Evolutionary conservation across 2,329 filamentous ascomycete genomes (phyloP).

Genomic region (Taxawa tesnikishii): DNA sequence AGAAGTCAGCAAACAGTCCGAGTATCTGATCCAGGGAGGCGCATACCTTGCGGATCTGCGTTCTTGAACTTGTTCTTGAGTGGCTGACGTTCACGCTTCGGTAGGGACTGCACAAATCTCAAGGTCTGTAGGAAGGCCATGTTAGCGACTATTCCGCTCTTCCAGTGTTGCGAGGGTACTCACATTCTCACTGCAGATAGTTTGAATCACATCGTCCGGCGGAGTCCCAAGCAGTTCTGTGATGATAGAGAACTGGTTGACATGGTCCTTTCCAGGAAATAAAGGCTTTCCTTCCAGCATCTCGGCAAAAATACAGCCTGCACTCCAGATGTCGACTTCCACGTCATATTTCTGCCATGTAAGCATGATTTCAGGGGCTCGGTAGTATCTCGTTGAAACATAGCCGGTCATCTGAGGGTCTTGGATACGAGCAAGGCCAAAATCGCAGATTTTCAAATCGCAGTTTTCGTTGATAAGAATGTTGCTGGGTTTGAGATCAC

Average conservation of each 20-base stretch:
- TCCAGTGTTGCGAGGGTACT: constrained; percentile 11
- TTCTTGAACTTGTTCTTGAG: constrained; percentile 87
- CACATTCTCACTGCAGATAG: constrained; percentile 95
- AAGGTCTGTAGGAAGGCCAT: constrained; percentile 52
- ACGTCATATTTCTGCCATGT: constrained; percentile 99
- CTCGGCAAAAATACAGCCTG: constrained; percentile 96
- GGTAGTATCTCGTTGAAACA: constrained; percentile 96
- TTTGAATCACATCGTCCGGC: constrained; percentile 96
- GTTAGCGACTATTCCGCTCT: too few relatives aligned
- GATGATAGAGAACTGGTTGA: constrained; percentile 99
- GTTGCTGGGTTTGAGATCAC: constrained; percentile 96
- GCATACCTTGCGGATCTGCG: constrained; percentile 69
- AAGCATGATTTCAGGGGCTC: constrained; percentile 98
- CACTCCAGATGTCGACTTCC: constrained; percentile 98
- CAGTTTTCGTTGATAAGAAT: constrained; percentile 99
- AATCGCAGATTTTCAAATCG: constrained; percentile 98
- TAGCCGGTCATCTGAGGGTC: constrained; percentile 99
- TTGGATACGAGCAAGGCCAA: constrained; percentile 92
- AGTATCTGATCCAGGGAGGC: not conserved
- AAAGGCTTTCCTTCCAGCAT: constrained; percentile 98
- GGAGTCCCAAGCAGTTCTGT: constrained; percentile 93
- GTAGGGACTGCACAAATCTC: constrained; percentile 92
- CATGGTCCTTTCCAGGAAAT: constrained; percentile 97
- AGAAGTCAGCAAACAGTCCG: not conserved
- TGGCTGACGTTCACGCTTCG: constrained; percentile 84